A percentile compares a stretch with the other conserved stretches of the same genome.
Conservation (phyloP, 2,329 filamentous ascomycete species). For the Arthroderma uncinatum region DNA sequence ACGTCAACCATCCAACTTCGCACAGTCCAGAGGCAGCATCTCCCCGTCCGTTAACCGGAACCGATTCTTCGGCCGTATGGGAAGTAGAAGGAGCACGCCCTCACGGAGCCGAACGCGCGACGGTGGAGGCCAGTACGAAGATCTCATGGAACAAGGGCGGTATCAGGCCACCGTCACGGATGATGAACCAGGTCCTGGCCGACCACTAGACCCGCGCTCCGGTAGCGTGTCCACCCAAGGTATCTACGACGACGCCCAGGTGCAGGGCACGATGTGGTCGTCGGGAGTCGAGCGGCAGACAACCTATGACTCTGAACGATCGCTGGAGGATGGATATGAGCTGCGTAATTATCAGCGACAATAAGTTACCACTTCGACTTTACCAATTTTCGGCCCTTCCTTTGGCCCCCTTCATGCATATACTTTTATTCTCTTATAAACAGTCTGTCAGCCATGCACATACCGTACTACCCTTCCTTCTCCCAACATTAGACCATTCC, state of each 20-base stretch:
- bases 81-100: slow-evolving; percentile 18
- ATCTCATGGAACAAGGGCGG: slow-evolving; percentile 40
- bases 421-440: not conserved
- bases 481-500: no score
- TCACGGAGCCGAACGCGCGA: not conserved
- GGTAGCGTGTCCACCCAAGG: slow-evolving; percentile 16
- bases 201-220: slow-evolving; percentile 15
- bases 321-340: not conserved
- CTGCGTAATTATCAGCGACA: slow-evolving; percentile 3
- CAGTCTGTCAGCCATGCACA: not conserved
- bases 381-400: not conserved
- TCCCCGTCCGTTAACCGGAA: slow-evolving; percentile 42
- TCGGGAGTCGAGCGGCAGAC: not conserved
- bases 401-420: not conserved
- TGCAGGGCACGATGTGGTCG: not conserved
- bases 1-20: slow-evolving; percentile 17
- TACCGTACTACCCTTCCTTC: no score
- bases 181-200: not conserved
- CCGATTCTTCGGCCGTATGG: slow-evolving; percentile 49
- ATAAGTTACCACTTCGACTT: not conserved
- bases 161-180: slow-evolving; percentile 25
- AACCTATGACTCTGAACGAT: not conserved
- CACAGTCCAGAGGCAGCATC: slow-evolving; percentile 17
- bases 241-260: slow-evolving; percentile 11
- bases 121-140: slow-evolving; percentile 22